These are phyloP conservation scores for Athelia psychrophila DNA, from an alignment of 1,284 basidiomycete species.

Conservation along the genomic window DNA sequence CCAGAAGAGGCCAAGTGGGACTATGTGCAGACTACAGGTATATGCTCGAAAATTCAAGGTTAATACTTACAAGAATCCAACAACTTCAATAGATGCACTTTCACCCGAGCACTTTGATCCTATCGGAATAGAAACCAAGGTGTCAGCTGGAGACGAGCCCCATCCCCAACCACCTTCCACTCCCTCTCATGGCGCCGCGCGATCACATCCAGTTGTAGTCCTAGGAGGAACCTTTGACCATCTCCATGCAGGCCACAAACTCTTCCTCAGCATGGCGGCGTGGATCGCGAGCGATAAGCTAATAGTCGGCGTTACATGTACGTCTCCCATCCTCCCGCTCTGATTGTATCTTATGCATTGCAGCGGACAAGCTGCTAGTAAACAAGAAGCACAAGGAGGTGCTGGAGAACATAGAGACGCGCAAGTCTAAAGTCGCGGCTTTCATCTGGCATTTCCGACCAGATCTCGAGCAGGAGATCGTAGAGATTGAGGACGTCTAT, in stretches of 20 bases:
- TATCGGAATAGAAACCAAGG: no score
- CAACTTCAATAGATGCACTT: no score
- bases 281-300: constrained; percentile 80
- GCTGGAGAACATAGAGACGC: constrained; percentile 62
- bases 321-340: constrained; percentile 16
- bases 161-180: no score
- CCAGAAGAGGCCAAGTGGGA: constrained; percentile 39
- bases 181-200: constrained; percentile 2
- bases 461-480: constrained; percentile 58
- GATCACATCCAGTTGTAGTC: constrained; percentile 53
- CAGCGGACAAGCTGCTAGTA: constrained; percentile 72
- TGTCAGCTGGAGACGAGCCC: no score
- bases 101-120: no score
- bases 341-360: constrained; percentile 6
- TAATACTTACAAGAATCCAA: no score
- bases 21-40: constrained; percentile 33
- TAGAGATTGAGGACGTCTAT: constrained; percentile 78
- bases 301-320: constrained; percentile 88
- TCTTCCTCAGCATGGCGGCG: constrained; percentile 88
- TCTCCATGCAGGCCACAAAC: constrained; percentile 96
- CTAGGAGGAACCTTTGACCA: constrained; percentile 90
- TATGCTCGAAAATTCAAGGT: no score
- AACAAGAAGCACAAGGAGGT: constrained; percentile 74
- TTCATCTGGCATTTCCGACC: constrained; percentile 75
- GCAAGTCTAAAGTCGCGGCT: constrained; percentile 51